Evolutionary conservation across 2,329 filamentous ascomycete genomes (phyloP), one percentile per base, ranked within the genome.

Genomic region (Sclerotinia spermophila): DNA sequence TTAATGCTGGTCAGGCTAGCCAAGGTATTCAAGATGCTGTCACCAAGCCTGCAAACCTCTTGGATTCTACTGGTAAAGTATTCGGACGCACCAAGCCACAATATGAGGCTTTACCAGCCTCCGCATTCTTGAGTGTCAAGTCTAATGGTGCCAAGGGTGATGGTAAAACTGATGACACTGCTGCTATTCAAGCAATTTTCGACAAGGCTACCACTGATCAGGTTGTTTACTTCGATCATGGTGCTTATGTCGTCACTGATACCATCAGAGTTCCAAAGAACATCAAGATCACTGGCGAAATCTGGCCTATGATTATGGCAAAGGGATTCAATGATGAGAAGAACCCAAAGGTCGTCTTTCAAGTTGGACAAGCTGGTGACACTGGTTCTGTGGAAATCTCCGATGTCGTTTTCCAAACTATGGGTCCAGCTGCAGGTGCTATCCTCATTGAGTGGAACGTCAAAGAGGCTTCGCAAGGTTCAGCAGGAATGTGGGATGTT

Each of bases 371-470:
- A 77, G 82, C 86, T 17, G 93, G 93, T 67, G 92, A 97, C 74
- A 84, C 86, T 60, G 95, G 94, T 73, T 85, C 85, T 40, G 92
- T 97, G 62, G 94, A 97, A 82, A 95, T 97, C 78, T 92, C 89
- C 60, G 95, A 97, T 78, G 82, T 97, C 72, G 89, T 97, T 76
- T 91, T 98, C 76, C 88, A 93, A 81, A 97, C 94, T 42, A 71
- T 77, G 75, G 95, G 95, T 6, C 84, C 94, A 4, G 90, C 93
- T 73, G 91, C 94, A 0, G 95, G 95, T 74, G 95, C 94, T 27
- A 93, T 97, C 78, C 86, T 97, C 79, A 89, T 97, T 83, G 87
- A 97, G 80, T 97, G 93, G 92, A 97, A 97, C 82, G 84, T 97
- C 56, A 88, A 88, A 58, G 90, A 89, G 48, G 80, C 86, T 75